Evolutionary conservation across 257 asterid species (phyloP), one percentile per base, ranked within the genome.

Genomic region (Solanum tarapatanum): DNA sequence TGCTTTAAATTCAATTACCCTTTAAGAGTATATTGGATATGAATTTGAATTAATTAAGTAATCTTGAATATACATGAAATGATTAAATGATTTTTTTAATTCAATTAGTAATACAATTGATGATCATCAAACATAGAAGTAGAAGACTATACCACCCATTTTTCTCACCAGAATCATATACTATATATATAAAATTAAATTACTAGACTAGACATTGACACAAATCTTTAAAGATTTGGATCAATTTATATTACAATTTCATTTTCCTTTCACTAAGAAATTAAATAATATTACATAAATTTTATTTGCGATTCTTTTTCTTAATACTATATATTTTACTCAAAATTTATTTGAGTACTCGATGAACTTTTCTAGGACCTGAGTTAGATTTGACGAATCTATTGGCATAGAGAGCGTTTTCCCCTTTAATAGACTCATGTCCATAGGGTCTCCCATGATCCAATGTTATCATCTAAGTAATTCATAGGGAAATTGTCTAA

Each of bases 391-490:
- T 24, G 82, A 51, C 6, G 16, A 84, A 62, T 12, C 13, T 62
- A 3, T 30, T 35, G 76, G 6, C 30, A 33, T 48, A 37, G 43
- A 19, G 2, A n/a, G 11, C 45, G 68, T 55, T 66, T 55, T 0
- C 3, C 28, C 45, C 82, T 74, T 35, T 5, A 74, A 10, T 74
- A 28, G 7, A 51, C n/a, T 35, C 89, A 92, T 73, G 93, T 93
- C 95, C 91, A 93, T 1, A 92, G 92, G 30, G 92, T 89, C 64
- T 91, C 95, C 91, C 88, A 91, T 8, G 89, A 87, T 43, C 93
- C 96, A 90, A 62, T 10, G 28, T 58, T 89, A 10, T 93, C 96
- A 23, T 92, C 96, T 33, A 89, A 28, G 89, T 87, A 88, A 83
- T 14, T 43, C 84, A 43, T 26, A 16, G 36, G 60, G 89, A 91